Conservation (phyloP, 768 basidiomycete species). For the Xanthoconium stramineum region DNA sequence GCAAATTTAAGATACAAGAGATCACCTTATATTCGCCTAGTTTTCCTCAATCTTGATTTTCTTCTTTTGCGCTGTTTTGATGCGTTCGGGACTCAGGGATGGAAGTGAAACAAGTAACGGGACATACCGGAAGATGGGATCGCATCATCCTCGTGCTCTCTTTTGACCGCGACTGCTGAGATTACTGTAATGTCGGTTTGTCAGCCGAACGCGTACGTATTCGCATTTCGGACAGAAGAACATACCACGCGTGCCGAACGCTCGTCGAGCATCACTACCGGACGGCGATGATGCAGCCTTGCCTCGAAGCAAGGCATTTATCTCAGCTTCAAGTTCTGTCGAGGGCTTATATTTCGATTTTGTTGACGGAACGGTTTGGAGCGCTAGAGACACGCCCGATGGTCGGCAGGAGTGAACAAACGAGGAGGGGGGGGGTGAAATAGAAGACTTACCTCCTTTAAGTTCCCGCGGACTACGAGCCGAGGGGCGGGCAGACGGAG, state of each 20-base stretch:
- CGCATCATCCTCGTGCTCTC: conserved; percentile 14
- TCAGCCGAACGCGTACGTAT: background rate
- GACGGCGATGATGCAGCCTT: background rate
- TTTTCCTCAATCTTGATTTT: conserved; percentile 19
- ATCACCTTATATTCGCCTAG: background rate
- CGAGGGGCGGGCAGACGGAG: background rate
- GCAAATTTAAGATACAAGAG: background rate
- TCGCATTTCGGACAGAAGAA: background rate
- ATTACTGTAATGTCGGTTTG: background rate
- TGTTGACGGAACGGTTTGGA: background rate
- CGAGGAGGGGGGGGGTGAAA: no score
- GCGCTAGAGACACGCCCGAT: background rate
- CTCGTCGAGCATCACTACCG: background rate
- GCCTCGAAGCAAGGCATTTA: background rate
- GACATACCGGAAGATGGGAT: conserved; percentile 1
- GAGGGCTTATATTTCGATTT: conserved; percentile 11
- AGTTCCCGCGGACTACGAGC: background rate
- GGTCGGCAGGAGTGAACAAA: background rate
- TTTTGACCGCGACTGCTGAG: background rate
- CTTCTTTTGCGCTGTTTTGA: conserved; percentile 5
- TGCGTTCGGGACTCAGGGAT: background rate
- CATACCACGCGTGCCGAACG: background rate
- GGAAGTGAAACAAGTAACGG: background rate
- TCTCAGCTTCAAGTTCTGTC: background rate
- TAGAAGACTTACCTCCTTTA: background rate